Percentiles rank a stretch among this genome's conserved stretches.
These are phyloP conservation scores for Colletotrichum sp. DNA, from an alignment of 2,329 filamentous ascomycete species.

Conservation along the genomic window DNA sequence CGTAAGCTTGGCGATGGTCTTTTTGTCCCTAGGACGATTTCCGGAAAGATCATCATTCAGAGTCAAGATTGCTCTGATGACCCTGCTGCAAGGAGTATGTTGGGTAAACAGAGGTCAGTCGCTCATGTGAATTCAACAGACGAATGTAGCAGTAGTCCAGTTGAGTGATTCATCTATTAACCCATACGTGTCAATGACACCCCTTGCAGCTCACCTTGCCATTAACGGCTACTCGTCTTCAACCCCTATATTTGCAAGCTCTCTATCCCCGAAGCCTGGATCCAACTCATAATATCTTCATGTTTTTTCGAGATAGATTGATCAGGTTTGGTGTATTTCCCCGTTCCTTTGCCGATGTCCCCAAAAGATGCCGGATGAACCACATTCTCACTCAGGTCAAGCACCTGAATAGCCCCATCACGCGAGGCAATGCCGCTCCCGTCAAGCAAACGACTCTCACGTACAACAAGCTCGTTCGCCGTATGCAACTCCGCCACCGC, in stretches of 20 bases:
- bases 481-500: neutral
- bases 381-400: neutral
- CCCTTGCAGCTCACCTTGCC: neutral
- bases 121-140: neutral
- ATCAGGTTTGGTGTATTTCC: neutral
- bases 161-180: neutral
- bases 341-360: neutral
- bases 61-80: neutral
- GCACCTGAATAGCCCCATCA: neutral
- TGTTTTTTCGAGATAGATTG: neutral
- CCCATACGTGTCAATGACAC: neutral
- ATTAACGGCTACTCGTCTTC: fast-evolving
- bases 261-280: neutral
- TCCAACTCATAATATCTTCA: neutral
- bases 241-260: neutral
- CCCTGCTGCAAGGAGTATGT: neutral
- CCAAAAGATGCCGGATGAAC: neutral
- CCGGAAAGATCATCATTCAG: neutral
- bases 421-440: neutral
- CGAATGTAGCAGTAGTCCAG: neutral
- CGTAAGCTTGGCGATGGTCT: neutral
- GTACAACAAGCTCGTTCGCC: neutral
- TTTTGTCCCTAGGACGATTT: neutral
- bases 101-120: fast-evolving
- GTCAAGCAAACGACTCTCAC: neutral